Conservation (phyloP, 176 grass and related monocot species). For the Microstegium vimineum region DNA sequence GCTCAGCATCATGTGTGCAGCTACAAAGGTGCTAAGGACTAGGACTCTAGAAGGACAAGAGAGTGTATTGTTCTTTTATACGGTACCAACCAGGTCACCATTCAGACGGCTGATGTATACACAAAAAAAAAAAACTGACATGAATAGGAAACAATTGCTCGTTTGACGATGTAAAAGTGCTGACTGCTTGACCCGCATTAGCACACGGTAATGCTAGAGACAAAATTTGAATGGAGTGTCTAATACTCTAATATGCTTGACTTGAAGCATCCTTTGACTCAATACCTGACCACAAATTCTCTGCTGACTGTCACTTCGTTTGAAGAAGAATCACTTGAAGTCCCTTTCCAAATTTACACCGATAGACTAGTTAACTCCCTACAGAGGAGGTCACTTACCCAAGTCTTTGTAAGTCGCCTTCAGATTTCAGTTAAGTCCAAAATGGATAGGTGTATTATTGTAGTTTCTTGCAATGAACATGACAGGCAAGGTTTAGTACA, state of each 20-base stretch:
- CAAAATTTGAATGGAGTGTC: neutral
- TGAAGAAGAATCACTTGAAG: neutral
- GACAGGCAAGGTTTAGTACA: neutral
- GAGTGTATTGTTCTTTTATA: neutral
- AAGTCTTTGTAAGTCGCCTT: neutral
- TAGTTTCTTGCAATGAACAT: neutral
- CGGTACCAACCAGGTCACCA: neutral
- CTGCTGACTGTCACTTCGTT: neutral
- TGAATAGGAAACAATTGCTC: neutral
- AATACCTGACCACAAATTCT: neutral
- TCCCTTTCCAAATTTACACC: neutral
- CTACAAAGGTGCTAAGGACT: neutral
- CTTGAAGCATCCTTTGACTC: neutral
- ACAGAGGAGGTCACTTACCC: neutral
- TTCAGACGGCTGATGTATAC: neutral
- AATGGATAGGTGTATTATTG: neutral
- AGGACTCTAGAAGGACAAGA: neutral
- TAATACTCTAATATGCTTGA: neutral
- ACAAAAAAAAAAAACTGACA: neutral
- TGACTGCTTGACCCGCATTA: neutral
- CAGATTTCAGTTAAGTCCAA: neutral
- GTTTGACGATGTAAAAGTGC: neutral
- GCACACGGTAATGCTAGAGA: neutral
- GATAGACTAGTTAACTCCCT: neutral
- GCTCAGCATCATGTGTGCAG: conserved; percentile 9